phyloP scores from a whole-genome alignment of 306 rosid genomes.

The Sechiopsis laciniata region DNA sequence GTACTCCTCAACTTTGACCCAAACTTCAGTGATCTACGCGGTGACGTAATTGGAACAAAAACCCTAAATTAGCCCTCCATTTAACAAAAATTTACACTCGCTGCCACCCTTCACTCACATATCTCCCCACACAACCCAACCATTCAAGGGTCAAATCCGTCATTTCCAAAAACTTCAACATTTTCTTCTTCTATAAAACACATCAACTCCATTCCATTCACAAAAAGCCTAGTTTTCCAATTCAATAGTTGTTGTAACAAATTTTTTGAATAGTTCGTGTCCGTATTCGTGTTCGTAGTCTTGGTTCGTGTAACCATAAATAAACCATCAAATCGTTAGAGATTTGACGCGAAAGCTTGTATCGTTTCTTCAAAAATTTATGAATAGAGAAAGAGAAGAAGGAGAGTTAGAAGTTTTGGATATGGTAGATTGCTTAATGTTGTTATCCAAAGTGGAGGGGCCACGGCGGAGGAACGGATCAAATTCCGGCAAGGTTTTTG shows the following conservation, averaged over 20 bases:
- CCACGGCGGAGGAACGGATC: background rate
- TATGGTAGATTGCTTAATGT: constrained; percentile 43
- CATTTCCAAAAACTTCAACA: background rate
- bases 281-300: background rate
- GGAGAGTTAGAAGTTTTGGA: constrained; percentile 16
- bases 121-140: background rate
- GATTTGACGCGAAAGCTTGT: background rate
- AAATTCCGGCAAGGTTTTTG: constrained; percentile 29
- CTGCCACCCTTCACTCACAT: background rate
- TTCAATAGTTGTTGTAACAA: background rate
- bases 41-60: background rate
- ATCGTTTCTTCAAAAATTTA: background rate
- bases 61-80: background rate
- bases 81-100: background rate
- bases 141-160: background rate
- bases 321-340: background rate
- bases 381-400: constrained; percentile 47
- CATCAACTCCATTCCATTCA: background rate
- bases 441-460: constrained; percentile 34
- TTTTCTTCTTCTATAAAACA: background rate
- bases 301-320: background rate
- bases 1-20: constrained; percentile 12
- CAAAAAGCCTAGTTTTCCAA: background rate
- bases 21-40: background rate
- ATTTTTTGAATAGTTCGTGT: background rate